Conservation (phyloP, 495 filamentous ascomycete genomes). For the Penicillium macrosclerotiorum region DNA sequence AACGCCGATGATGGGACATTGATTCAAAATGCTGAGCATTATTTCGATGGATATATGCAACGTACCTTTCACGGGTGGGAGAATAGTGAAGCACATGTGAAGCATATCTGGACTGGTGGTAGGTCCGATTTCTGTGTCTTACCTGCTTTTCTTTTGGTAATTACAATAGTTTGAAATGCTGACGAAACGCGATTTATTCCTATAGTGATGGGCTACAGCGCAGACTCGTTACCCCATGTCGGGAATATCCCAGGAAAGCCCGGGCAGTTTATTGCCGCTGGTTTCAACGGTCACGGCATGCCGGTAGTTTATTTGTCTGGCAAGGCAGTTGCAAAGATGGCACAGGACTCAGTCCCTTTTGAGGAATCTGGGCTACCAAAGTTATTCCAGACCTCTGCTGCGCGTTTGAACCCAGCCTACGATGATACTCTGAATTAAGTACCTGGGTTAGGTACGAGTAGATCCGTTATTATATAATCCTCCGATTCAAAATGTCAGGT, state of each 20-base stretch:
- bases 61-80: slow-evolving; percentile 47
- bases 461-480: neutral
- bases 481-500: too few relatives aligned
- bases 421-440: slow-evolving; percentile 11
- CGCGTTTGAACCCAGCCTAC: slow-evolving; percentile 19
- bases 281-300: slow-evolving; percentile 60
- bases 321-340: slow-evolving; percentile 48
- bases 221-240: slow-evolving; percentile 47
- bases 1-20: slow-evolving; percentile 51
- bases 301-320: slow-evolving; percentile 44
- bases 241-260: slow-evolving; percentile 45
- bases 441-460: neutral
- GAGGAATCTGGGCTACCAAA: slow-evolving; percentile 39
- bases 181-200: neutral
- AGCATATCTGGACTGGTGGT: slow-evolving; percentile 52
- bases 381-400: slow-evolving; percentile 37
- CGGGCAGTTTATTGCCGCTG: slow-evolving; percentile 48
- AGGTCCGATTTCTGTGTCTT: slow-evolving; percentile 5
- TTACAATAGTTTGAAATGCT: too few relatives aligned
- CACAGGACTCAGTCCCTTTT: slow-evolving; percentile 27
- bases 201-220: slow-evolving; percentile 45
- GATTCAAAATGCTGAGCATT: slow-evolving; percentile 56
- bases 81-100: slow-evolving; percentile 37
- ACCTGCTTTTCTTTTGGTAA: too few relatives aligned
- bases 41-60: slow-evolving; percentile 56